Base-by-base conservation (phyloP, 768 basidiomycete genomes). In the Gautieria morchelliformis region DNA sequence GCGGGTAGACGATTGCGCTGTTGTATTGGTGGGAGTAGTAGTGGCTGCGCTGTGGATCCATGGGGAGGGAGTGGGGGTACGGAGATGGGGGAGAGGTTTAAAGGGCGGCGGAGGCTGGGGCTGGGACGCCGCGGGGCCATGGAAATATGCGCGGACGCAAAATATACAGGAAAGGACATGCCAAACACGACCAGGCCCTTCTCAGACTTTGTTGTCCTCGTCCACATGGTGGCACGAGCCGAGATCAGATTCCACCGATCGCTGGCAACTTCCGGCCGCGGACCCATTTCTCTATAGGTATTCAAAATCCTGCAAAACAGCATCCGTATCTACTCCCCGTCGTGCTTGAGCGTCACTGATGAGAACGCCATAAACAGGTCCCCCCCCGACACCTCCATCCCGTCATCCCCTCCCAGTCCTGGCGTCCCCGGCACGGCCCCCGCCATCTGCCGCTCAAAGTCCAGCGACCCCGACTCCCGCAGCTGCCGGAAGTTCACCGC, bases 341-440 rank as follows among this genome's bases (percentile, higher is more conserved):
- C 89, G 71, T 92, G 83, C 63, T 88, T 54, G 37, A 66, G 60
- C 35, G 93, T 96, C 66, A 96, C 89, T 70, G 89, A 92, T 66
- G 84, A 87, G 72, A 96, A 96, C 47, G 80, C 87, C 52, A 82
- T 85, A 72, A 95, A 95, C 63, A 90, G 71, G 70, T 93, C 91
- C 60, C 5, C 27, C 27, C 27, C 27, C 3, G 27, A 27, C 2
- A 72, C 73, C 57, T 78, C 78, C 45, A 72, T 69, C 57, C 76
- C 73, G 39, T 67, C 68, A 56, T 62, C 64, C 56, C 68, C 66
- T 1, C 74, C 72, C 17, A 27, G 27, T 27, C 27, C 27, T 27
- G 75, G 73, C 3, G 74, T 76, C 15, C 73, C 73, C 56, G 72
- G 69, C 71, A 46, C 67, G 27, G 70, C 67, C 14, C 69, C 74